Evolutionary conservation across 768 basidiomycete genomes (phyloP).

Genomic region (Naganishia randhawae): DNA sequence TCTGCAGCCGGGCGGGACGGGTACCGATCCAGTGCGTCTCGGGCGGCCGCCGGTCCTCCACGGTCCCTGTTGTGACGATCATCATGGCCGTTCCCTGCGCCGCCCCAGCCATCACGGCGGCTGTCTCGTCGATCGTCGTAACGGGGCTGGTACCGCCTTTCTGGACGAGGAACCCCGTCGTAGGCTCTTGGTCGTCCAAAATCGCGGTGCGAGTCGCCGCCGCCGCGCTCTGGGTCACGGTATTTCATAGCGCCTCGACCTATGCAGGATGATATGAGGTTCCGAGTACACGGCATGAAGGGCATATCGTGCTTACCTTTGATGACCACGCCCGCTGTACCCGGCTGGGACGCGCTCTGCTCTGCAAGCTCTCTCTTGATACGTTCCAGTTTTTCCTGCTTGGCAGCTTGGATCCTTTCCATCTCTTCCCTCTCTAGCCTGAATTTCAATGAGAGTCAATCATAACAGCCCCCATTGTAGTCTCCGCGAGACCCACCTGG

Average conservation of each 20-base stretch:
- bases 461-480: not conserved
- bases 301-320: constrained; percentile 38
- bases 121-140: not conserved
- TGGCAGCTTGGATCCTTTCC: constrained; percentile 38
- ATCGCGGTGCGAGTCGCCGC: not conserved
- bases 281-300: not conserved
- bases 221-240: constrained; percentile 41
- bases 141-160: not conserved
- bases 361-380: constrained; percentile 37
- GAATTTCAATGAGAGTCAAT: not conserved
- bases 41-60: no score
- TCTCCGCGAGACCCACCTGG: constrained; percentile 29
- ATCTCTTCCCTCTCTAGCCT: constrained; percentile 48
- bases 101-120: not conserved
- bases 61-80: constrained; percentile 2
- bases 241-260: constrained; percentile 49
- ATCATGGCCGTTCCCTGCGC: not conserved
- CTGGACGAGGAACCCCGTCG: constrained; percentile 16
- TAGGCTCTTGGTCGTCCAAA: constrained; percentile 16
- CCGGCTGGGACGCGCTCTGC: constrained; percentile 30
- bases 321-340: constrained; percentile 43
- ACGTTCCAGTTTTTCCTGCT: constrained; percentile 35
- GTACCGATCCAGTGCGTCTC: not conserved
- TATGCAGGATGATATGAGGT: constrained; percentile 17
- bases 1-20: constrained; percentile 6